Evolutionary conservation across 169 alveolate genomes (phyloP).

Genomic region (Plasmodium billcollinsi): DNA sequence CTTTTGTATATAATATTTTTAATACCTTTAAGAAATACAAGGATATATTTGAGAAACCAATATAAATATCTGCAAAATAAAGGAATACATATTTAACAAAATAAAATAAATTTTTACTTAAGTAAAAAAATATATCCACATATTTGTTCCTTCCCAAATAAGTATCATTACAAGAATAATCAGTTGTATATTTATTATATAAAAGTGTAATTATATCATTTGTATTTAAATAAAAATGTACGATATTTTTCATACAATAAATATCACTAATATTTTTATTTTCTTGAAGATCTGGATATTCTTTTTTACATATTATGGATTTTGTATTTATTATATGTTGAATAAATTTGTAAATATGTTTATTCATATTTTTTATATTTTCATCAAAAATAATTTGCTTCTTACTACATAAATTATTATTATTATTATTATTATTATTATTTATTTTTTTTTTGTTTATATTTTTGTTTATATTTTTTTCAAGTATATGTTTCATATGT

Average conservation of each 20-base stretch:
- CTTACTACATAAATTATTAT: neutral
- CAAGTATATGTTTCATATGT: too few relatives aligned
- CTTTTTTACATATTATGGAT: conserved; percentile 57
- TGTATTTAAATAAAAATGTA: conserved; percentile 10
- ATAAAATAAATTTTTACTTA: conserved; percentile 62
- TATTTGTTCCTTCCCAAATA: conserved; percentile 7
- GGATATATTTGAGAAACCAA: conserved; percentile 63
- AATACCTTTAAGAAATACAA: conserved; percentile 72
- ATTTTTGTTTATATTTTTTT: too few relatives aligned
- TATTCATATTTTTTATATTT: conserved; percentile 23
- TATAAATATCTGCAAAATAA: conserved; percentile 39
- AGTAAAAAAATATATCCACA: conserved; percentile 19
- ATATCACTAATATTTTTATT: conserved; percentile 31
- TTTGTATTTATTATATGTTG: conserved; percentile 14
- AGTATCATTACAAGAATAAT: neutral
- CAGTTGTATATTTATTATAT: too few relatives aligned
- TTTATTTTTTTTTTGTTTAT: neutral
- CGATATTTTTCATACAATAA: conserved; percentile 37
- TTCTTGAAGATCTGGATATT: conserved; percentile 69
- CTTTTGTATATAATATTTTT: conserved; percentile 72
- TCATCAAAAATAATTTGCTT: neutral
- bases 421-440: neutral
- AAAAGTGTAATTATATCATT: neutral
- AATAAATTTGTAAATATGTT: conserved; percentile 17
- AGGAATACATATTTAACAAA: conserved; percentile 37